A percentile compares a stretch with the other conserved stretches of the same genome.
phyloP scores from a whole-genome alignment of 352 stramenopile genomes.

The Plasmopara halstedii region DNA sequence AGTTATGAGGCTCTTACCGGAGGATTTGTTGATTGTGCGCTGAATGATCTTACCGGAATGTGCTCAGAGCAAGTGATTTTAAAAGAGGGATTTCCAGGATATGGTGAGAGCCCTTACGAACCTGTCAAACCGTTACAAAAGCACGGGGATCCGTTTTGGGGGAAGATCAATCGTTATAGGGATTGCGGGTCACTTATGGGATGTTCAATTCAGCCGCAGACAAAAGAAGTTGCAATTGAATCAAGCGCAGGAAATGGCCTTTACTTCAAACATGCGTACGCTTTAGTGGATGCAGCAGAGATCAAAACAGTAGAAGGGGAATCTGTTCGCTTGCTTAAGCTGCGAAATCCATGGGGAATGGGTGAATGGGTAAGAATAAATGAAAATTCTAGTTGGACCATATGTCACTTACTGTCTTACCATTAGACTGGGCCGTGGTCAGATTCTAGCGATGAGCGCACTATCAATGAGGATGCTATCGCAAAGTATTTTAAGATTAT shows the following conservation, averaged over 20 bases:
- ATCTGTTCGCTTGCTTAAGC: conserved; percentile 56
- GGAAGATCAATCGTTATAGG: conserved; percentile 71
- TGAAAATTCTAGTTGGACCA: no score
- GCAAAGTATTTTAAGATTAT: conserved; percentile 69
- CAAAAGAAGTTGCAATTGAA: conserved; percentile 57
- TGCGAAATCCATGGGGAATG: conserved; percentile 89
- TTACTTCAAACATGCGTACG: conserved; percentile 86
- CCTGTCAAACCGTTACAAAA: conserved; percentile 33
- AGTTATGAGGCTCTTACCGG: conserved; percentile 86
- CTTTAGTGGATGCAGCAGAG: conserved; percentile 64
- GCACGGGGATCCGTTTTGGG: conserved; percentile 68
- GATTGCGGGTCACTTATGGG: conserved; percentile 85
- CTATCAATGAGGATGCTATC: conserved; percentile 74
- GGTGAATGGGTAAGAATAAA: conserved; percentile 73
- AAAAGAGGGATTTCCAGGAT: conserved; percentile 69
- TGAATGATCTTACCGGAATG: conserved; percentile 88
- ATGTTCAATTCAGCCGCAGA: conserved; percentile 82
- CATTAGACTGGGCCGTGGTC: conserved; percentile 74
- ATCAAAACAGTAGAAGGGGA: conserved; percentile 56
- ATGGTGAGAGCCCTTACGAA: conserved; percentile 58
- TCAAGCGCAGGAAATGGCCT: conserved; percentile 75
- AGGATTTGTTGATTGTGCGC: conserved; percentile 83
- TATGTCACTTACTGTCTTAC: no score
- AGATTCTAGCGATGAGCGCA: conserved; percentile 66
- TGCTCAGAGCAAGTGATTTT: conserved; percentile 85